phyloP scores from a whole-genome alignment of 768 basidiomycete genomes.

The Clathrus columnatus region DNA sequence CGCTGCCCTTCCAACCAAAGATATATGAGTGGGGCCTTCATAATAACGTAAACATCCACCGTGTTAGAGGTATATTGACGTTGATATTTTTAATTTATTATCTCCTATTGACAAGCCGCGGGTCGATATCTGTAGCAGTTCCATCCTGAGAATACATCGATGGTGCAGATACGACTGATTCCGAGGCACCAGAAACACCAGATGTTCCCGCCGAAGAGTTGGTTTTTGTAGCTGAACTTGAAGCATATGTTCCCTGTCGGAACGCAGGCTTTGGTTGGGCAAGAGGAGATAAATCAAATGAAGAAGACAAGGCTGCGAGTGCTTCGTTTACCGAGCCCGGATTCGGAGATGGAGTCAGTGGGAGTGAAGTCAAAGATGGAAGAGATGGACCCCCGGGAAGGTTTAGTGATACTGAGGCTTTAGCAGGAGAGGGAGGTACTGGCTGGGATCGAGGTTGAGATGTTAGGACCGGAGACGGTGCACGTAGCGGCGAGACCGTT shows the following conservation, averaged over 20 bases:
- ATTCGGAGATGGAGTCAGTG: not conserved
- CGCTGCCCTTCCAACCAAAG: too few species aligned
- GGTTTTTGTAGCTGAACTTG: not conserved
- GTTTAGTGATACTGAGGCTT: not conserved
- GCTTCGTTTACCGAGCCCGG: not conserved
- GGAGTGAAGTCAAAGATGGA: not conserved
- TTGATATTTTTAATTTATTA: too few species aligned
- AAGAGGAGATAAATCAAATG: not conserved
- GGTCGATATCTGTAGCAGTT: not conserved
- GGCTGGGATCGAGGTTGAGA: not conserved
- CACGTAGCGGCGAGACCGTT: too few species aligned
- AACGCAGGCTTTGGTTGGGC: not conserved
- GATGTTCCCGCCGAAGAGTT: too few species aligned
- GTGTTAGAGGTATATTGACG: too few species aligned
- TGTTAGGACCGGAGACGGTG: too few species aligned
- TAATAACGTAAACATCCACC: too few species aligned
- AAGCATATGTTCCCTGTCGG: not conserved
- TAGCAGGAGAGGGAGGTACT: not conserved
- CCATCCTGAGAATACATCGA: not conserved
- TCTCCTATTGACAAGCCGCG: not conserved
- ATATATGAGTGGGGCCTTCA: too few species aligned
- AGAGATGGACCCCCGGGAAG: not conserved
- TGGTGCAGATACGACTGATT: not conserved
- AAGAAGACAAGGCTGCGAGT: not conserved
- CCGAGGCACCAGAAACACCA: not conserved